These are phyloP conservation scores for Furcasterigmium furcatum DNA, from an alignment of 2,329 filamentous ascomycete species.

Conservation along the genomic window DNA sequence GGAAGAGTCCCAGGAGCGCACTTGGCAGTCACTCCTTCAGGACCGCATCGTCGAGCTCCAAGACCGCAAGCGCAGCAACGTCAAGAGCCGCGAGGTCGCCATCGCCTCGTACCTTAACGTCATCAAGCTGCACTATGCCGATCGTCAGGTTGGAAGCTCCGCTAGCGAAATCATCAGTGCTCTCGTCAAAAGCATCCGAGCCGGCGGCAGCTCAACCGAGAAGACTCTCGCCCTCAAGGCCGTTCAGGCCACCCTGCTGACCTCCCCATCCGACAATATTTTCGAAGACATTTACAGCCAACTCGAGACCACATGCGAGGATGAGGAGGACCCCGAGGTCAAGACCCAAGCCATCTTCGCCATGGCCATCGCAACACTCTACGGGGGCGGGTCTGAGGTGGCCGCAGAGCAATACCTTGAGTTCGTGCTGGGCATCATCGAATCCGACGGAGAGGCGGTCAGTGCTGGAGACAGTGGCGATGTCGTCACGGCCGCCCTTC, in stretches of 20 bases:
- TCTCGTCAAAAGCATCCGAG: constrained; percentile 68
- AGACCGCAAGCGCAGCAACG: constrained; percentile 73
- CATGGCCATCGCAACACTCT: constrained; percentile 69
- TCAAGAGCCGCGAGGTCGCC: constrained; percentile 64
- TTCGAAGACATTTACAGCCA: constrained; percentile 59
- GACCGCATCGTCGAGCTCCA: constrained; percentile 69
- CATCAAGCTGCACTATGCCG: constrained; percentile 65
- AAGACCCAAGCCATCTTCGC: constrained; percentile 73
- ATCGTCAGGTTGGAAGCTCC: constrained; percentile 56
- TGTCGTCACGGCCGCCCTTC: constrained; percentile 71
- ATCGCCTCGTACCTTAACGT: constrained; percentile 61
- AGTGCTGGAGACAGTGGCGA: constrained; percentile 67
- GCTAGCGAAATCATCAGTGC: constrained; percentile 60
- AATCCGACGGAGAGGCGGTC: constrained; percentile 72
- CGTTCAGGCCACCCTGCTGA: constrained; percentile 67
- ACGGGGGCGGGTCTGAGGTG: constrained; percentile 68
- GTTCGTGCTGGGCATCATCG: constrained; percentile 72
- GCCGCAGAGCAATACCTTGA: constrained; percentile 70
- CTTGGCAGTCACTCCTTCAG: constrained; percentile 60
- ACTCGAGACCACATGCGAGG: constrained; percentile 61
- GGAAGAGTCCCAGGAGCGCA: constrained; percentile 48
- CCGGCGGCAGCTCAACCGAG: constrained; percentile 66
- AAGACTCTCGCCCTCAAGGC: constrained; percentile 68
- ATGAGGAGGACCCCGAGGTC: constrained; percentile 60
- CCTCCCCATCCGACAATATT: constrained; percentile 60